Base-by-base conservation (phyloP, 1,284 basidiomycete species). In the Austroboletus olivaceoglutinosus region DNA sequence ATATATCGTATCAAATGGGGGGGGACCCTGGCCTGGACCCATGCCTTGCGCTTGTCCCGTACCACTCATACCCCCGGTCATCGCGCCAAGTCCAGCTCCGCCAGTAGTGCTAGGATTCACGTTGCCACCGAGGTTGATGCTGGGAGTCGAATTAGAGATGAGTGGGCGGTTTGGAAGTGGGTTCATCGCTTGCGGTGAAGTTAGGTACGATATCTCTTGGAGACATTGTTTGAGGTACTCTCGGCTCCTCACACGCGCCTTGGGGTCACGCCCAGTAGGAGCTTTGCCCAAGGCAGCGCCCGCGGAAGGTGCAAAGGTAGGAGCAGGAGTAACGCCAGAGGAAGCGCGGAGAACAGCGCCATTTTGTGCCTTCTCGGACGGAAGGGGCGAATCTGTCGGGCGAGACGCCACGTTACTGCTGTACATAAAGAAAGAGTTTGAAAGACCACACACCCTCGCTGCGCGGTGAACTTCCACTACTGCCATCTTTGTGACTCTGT, bases 201-300 rank as follows among this genome's bases (percentile, higher is more conserved):
- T 99, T 47, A 99, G 77, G 70, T 99, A 99, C 9, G 93, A 91
- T 60, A 99, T 93, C 76, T 99, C 96, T 74, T 98, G 96, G 33
- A 99, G 76, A 72, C 97, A 97, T 84, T 99, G 96, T 72, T 99
- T 98, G 59, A 99, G 81, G 70, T 98, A 99, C 56, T 99, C 97
- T 51, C 95, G 80, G 75, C 93, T 96, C 56, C 93, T 82, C 38
- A 94, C 93, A 59, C 96, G 83, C 60, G 91, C 91, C 71, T 97
- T 96, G 19, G 93, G 92, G 71, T 99, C 94, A 56, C 89, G 86
- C 48, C 82, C 89, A 29, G 80, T 82, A 44, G 82, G 85, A 45
- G 81, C 84, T 71, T 86, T 93, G 54, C 86, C 85, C 62, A 81
- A 67, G 43, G 72, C 75, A 56, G 77, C 75, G 15, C 72, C 61